Conservation (phyloP, 1,139 yeast species). For the Yamadazyma diospyri region DNA sequence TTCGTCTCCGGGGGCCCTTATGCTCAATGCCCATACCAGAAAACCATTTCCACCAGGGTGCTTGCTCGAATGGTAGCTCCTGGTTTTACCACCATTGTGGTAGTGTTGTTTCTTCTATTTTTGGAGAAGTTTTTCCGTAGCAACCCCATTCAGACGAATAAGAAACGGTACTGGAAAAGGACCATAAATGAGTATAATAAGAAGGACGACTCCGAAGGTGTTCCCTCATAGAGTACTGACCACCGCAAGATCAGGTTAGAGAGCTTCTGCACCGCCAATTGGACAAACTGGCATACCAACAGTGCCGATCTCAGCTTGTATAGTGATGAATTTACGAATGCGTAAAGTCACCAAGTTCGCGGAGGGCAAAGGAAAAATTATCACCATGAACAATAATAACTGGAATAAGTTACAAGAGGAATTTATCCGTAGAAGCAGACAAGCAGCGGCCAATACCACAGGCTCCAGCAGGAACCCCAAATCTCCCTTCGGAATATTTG, state of each 20-base stretch:
- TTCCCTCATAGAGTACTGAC: conserved; percentile 23
- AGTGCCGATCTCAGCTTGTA: no score
- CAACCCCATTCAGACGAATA: conserved; percentile 39
- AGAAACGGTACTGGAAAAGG: conserved; percentile 41
- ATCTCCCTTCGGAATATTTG: conserved; percentile 55
- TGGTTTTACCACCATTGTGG: conserved; percentile 53
- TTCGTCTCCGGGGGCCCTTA: conserved; percentile 86
- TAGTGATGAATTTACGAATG: neutral
- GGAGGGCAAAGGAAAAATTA: conserved; percentile 2
- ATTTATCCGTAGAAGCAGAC: conserved; percentile 47
- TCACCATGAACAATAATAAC: conserved; percentile 48
- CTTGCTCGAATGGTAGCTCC: conserved; percentile 68
- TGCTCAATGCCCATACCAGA: conserved; percentile 75
- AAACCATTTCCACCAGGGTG: conserved; percentile 49
- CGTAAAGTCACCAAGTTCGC: neutral
- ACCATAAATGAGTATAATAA: conserved; percentile 33
- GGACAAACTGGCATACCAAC: no score
- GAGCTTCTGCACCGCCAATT: no score
- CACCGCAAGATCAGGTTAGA: no score
- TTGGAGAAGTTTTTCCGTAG: conserved; percentile 31
- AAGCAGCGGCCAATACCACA: conserved; percentile 45
- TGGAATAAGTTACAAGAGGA: conserved; percentile 70
- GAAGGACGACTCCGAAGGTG: conserved; percentile 43
- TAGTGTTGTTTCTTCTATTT: conserved; percentile 42
- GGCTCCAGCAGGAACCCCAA: conserved; percentile 29